phyloP scores from a whole-genome alignment of 352 stramenopile genomes.

The Globisporangium splendens region DNA sequence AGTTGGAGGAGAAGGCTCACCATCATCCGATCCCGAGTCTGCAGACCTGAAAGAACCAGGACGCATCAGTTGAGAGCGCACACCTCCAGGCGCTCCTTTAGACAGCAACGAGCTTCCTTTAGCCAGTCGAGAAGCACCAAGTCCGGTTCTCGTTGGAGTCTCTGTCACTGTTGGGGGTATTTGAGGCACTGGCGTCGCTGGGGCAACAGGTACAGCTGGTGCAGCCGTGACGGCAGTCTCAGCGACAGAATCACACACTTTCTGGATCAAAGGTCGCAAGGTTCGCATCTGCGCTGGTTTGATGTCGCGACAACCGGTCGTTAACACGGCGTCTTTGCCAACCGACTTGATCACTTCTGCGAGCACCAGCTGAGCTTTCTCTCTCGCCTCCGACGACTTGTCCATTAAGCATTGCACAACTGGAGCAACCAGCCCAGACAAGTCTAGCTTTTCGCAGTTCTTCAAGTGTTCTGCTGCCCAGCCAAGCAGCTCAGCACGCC shows the following conservation, averaged over 20 bases:
- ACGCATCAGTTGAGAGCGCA: constrained; percentile 32
- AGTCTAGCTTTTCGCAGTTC: constrained; percentile 63
- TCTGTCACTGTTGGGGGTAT: constrained; percentile 8
- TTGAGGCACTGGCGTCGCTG: constrained; percentile 3
- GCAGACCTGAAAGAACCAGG: constrained; percentile 27
- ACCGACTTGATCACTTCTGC: constrained; percentile 81
- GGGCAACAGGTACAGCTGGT: constrained; percentile 7
- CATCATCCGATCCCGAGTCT: constrained; percentile 17
- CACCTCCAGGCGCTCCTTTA: constrained; percentile 8
- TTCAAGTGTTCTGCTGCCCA: constrained; percentile 72
- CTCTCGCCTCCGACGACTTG: constrained; percentile 77
- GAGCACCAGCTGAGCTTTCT: constrained; percentile 77
- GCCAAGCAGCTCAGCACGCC: constrained; percentile 66
- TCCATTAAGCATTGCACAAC: constrained; percentile 83
- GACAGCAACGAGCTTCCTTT: constrained; percentile 2
- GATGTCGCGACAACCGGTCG: constrained; percentile 71
- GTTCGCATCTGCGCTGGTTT: constrained; percentile 85
- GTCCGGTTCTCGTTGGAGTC: constrained; percentile 9
- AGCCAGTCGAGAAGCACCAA: constrained; percentile 11
- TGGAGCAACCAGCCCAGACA: constrained; percentile 57
- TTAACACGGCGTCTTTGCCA: constrained; percentile 68
- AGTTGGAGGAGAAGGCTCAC: constrained; percentile 17
- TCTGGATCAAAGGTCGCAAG: constrained; percentile 81
- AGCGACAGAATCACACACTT: constrained; percentile 44
- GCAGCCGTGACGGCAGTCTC: constrained; percentile 19